Percentiles rank a stretch among this genome's conserved stretches.
Evolutionary conservation across 257 asterid species (phyloP).

Genomic region (Solanum infundibuliforme): DNA sequence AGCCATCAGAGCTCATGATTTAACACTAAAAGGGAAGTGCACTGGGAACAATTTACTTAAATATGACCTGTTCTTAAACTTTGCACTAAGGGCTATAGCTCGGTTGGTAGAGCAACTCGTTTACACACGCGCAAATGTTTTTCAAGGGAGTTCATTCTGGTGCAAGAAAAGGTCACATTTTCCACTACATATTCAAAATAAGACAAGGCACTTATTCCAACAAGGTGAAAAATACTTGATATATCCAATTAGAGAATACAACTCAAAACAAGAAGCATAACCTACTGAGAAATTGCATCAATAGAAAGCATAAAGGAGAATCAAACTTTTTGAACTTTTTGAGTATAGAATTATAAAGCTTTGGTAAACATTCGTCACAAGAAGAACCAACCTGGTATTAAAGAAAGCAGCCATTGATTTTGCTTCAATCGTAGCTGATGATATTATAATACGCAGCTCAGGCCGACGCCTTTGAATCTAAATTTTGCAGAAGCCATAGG

Average conservation of each 20-base stretch:
- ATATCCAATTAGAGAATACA: background rate
- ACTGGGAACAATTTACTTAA: background rate
- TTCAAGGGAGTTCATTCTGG: background rate
- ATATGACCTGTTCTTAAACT: background rate
- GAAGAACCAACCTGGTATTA: conserved; percentile 43
- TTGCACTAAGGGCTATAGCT: background rate
- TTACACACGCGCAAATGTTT: background rate
- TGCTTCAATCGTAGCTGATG: conserved; percentile 97
- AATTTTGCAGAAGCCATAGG: background rate
- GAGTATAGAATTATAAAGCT: background rate
- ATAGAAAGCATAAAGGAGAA: background rate
- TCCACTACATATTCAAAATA: background rate
- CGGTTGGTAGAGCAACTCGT: background rate
- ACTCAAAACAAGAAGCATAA: background rate
- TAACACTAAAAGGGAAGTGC: background rate
- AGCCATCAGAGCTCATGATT: background rate
- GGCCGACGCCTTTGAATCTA: conserved; percentile 87
- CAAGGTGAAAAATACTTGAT: background rate
- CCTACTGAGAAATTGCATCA: background rate
- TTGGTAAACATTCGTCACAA: background rate
- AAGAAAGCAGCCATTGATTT: conserved; percentile 82
- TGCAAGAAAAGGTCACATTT: background rate
- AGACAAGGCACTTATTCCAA: background rate
- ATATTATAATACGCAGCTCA: conserved; percentile 77
- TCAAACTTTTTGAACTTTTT: background rate